Conservation (phyloP, 805 yeast species). For the Ogataea trehaloabstinens region DNA sequence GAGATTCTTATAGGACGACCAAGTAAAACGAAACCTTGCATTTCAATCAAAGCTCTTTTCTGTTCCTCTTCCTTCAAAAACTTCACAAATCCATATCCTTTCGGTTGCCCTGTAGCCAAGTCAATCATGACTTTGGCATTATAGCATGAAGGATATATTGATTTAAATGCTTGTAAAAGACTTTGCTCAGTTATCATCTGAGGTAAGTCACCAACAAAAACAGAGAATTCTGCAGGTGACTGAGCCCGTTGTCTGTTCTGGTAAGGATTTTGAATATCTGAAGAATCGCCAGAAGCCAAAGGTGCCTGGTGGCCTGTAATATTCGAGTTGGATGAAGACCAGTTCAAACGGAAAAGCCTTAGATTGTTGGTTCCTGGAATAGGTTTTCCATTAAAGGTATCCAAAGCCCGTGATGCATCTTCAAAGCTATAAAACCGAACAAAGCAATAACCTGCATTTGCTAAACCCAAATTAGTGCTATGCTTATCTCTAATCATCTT, state of each 20-base stretch:
- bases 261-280: constrained; percentile 9
- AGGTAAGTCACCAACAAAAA: constrained; percentile 84
- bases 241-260: constrained; percentile 9
- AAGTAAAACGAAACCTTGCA: constrained; percentile 75
- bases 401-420: constrained; percentile 63
- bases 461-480: constrained; percentile 30
- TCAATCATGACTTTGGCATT: constrained; percentile 81
- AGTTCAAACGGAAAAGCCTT: constrained; percentile 65
- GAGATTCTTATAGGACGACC: constrained; percentile 78
- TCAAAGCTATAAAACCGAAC: constrained; percentile 64
- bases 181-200: constrained; percentile 68
- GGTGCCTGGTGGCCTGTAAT: constrained; percentile 17
- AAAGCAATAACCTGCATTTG: constrained; percentile 77
- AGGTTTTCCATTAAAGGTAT: constrained; percentile 58
- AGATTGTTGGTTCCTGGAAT: constrained; percentile 62
- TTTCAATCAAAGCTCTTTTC: constrained; percentile 68
- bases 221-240: constrained; percentile 48
- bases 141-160: constrained; percentile 68
- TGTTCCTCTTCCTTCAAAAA: constrained; percentile 65
- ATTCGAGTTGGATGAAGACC: constrained; percentile 67
- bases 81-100: constrained; percentile 90
- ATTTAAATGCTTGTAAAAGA: constrained; percentile 63
- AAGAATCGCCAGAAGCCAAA: constrained; percentile 10
- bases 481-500: constrained; percentile 71
- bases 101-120: constrained; percentile 62